These are phyloP conservation scores for Stereum hirsutum DNA, from an alignment of 1,284 basidiomycete genomes.

Conservation along the genomic window DNA sequence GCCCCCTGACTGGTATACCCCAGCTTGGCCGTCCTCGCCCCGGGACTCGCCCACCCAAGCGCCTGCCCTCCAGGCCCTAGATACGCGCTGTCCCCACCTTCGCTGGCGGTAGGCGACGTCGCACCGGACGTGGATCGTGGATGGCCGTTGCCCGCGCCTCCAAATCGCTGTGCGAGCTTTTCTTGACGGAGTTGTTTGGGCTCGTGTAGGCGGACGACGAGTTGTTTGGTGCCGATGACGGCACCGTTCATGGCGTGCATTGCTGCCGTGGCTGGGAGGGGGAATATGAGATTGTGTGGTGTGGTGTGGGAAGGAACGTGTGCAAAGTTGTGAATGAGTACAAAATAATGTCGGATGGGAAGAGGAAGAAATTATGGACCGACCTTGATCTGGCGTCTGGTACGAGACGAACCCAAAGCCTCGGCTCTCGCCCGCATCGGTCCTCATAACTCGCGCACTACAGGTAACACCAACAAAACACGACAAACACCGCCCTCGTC, in stretches of 20 bases:
- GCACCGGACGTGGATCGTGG: conserved; percentile 71
- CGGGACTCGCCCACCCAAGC: conserved; percentile 64
- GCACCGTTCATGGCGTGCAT: conserved; percentile 75
- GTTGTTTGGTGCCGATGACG: conserved; percentile 62
- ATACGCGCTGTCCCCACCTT: conserved; percentile 70
- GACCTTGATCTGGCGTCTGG: conserved; percentile 78
- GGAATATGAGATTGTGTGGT: too few relatives aligned
- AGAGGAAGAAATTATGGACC: conserved; percentile 10
- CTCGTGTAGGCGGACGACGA: conserved; percentile 84
- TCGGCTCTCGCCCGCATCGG: conserved; percentile 74
- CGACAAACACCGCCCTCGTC: neutral
- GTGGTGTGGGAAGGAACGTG: too few relatives aligned
- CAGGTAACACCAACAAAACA: neutral
- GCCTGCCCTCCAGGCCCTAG: too few relatives aligned
- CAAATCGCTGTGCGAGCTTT: conserved; percentile 75
- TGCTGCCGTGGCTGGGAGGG: conserved; percentile 58
- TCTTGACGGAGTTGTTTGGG: conserved; percentile 84
- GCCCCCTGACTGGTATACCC: too few relatives aligned
- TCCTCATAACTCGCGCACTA: conserved; percentile 91
- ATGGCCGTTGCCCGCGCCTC: conserved; percentile 62
- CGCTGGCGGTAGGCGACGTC: conserved; percentile 72
- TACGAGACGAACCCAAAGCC: conserved; percentile 96
- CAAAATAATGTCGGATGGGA: conserved; percentile 4
- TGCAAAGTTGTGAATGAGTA: conserved; percentile 5
- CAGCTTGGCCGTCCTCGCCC: conserved; percentile 36